A percentile compares a stretch with the other conserved stretches of the same genome.
These are phyloP conservation scores for Prosopis cineraria DNA, from an alignment of 306 rosid genomes.

Conservation along the genomic window DNA sequence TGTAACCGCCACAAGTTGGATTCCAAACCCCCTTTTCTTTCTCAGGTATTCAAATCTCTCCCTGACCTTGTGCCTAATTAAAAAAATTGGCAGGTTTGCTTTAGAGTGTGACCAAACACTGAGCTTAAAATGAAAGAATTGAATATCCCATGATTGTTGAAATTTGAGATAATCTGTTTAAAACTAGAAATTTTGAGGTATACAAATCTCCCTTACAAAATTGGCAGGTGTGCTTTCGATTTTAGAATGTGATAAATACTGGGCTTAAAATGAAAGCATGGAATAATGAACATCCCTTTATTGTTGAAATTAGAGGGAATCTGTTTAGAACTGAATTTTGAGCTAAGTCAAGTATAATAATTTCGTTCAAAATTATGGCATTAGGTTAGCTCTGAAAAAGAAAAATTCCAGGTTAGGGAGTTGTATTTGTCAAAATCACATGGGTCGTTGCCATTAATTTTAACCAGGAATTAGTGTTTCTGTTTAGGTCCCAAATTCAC, in stretches of 20 bases:
- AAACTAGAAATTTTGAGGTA: background rate
- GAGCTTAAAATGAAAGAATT: background rate
- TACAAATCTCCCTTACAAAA: too few species aligned
- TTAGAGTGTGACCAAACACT: background rate
- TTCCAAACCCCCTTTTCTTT: slow-evolving; percentile 83
- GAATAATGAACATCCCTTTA: too few species aligned
- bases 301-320: too few species aligned
- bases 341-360: background rate
- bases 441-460: background rate
- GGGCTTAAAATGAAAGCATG: too few species aligned
- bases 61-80: background rate
- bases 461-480: background rate
- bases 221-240: too few species aligned
- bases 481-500: background rate
- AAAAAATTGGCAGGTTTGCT: background rate
- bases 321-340: too few species aligned
- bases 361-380: background rate
- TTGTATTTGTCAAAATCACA: background rate
- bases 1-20: slow-evolving; percentile 62
- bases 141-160: background rate
- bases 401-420: background rate
- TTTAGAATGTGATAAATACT: too few species aligned
- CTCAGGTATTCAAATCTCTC: slow-evolving; percentile 54
- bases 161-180: background rate
- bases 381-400: too few species aligned